Percentiles rank a stretch among this genome's conserved stretches.
phyloP scores from a whole-genome alignment of 805 yeast genomes.

The Metschnikowia henanensis region DNA sequence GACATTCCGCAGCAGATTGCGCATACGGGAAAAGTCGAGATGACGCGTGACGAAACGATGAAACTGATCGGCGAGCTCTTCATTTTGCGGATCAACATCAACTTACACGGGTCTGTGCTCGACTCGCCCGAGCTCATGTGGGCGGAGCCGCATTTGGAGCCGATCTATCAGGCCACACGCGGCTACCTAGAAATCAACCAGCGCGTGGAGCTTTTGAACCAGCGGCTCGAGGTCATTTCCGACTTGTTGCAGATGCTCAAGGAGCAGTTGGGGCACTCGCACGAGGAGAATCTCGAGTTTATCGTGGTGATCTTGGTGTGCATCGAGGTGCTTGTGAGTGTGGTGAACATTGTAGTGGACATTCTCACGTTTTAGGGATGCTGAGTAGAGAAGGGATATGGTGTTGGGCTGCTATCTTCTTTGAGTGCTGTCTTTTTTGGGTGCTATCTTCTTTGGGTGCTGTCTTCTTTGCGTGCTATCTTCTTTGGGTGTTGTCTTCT shows the following conservation, averaged over 20 bases:
- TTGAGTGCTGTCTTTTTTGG: no score
- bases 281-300: constrained; percentile 86
- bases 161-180: constrained; percentile 95
- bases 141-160: constrained; percentile 98
- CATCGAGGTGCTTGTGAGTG: constrained; percentile 86
- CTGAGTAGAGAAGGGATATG: background rate
- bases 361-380: constrained; percentile 32
- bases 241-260: constrained; percentile 94
- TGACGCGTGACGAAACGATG: constrained; percentile 95
- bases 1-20: constrained; percentile 97
- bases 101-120: constrained; percentile 81
- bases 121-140: constrained; percentile 99
- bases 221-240: constrained; percentile 88
- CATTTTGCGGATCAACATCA: constrained; percentile 79
- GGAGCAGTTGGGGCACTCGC: constrained; percentile 95
- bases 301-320: constrained; percentile 90
- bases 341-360: constrained; percentile 74
- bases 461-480: no score
- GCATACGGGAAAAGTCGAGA: constrained; percentile 88
- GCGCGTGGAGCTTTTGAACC: constrained; percentile 85
- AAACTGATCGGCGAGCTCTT: constrained; percentile 95
- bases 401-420: background rate
- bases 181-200: constrained; percentile 95
- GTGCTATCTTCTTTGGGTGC: no score
- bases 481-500: no score